A percentile compares a stretch with the other conserved stretches of the same genome.
These are phyloP conservation scores for Paraurostyla sp. DNA, from an alignment of 73 alveolate genomes.

Conservation along the genomic window DNA sequence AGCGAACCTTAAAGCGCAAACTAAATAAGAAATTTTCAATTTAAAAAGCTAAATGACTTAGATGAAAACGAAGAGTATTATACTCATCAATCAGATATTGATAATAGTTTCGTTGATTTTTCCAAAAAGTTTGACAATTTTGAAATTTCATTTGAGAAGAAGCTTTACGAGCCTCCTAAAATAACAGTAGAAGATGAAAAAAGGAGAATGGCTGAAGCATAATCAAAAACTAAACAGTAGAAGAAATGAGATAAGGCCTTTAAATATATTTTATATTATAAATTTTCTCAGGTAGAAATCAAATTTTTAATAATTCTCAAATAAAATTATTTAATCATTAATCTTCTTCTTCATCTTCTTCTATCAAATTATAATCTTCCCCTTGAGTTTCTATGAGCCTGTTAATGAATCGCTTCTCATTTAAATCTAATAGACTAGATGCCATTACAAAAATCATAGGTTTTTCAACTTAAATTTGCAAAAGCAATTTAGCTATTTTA, in stretches of 20 bases:
- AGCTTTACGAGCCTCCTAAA: conserved; percentile 23
- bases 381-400: neutral
- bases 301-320: too few species aligned
- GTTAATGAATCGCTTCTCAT: conserved; percentile 18
- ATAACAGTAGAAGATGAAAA: conserved; percentile 6
- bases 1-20: neutral
- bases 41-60: too few species aligned
- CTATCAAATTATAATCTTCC: neutral
- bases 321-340: neutral
- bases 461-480: neutral
- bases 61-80: too few species aligned
- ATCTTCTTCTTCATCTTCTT: neutral
- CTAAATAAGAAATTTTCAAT: too few species aligned
- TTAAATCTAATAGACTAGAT: neutral
- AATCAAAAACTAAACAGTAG: neutral
- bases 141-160: conserved; percentile 35
- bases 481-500: neutral
- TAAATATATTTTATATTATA: neutral
- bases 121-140: neutral
- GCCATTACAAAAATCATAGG: conserved; percentile 49
- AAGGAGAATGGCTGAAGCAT: neutral
- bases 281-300: too few species aligned
- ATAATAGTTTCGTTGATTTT: conserved; percentile 21
- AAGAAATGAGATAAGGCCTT: neutral
- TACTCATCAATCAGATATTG: conserved; percentile 15